Evolutionary conservation across 345 rosid species (phyloP), one percentile per base, ranked within the genome.

Genomic region (Lumnitzera racemosa): DNA sequence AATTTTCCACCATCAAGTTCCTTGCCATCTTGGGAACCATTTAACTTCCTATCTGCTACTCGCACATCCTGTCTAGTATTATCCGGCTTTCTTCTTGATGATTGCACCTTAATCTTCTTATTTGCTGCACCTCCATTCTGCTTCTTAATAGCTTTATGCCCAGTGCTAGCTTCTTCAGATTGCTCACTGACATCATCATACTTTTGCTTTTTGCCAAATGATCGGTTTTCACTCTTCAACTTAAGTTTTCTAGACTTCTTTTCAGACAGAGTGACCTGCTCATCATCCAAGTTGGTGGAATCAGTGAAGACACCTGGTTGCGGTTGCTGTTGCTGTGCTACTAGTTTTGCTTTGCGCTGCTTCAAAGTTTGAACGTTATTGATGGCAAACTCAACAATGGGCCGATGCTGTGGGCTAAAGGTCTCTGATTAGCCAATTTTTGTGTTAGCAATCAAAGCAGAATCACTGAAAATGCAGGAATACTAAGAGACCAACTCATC

Each of bases 301-400:
- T 64, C 72, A 16, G 58, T 25, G 2, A 49, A 62, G 66, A 56
- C 73, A 49, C 66, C 74, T 68, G 74, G 83, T 56, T 72, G 83
- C 64, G 58, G 71, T 67, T 62, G 68, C 47, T 75, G 83, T 56
- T 72, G 84, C 67, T 61, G 71, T 67, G 64, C 70, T 46, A 64
- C 64, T 29, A 77, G 64, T 73, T 72, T 84, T 55, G 78, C 79
- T 36, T 83, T 77, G 50, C 87, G 81, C 48, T 78, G 69, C 86
- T 81, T 88, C 85, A 90, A 51, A 50, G 77, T 86, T 67, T 81
- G 87, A 60, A 90, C 83, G 78, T 92, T 77, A 68, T 88, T 87
- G 49, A 94, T 70, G 57, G 95, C 95, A 51, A 94, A 94, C 73
- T 81, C 97, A 69, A 88, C 83, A 59, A 90, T 78, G 2, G 92